Base-by-base conservation (phyloP, 2,329 filamentous ascomycete genomes). In the Trichoderma sp. region DNA sequence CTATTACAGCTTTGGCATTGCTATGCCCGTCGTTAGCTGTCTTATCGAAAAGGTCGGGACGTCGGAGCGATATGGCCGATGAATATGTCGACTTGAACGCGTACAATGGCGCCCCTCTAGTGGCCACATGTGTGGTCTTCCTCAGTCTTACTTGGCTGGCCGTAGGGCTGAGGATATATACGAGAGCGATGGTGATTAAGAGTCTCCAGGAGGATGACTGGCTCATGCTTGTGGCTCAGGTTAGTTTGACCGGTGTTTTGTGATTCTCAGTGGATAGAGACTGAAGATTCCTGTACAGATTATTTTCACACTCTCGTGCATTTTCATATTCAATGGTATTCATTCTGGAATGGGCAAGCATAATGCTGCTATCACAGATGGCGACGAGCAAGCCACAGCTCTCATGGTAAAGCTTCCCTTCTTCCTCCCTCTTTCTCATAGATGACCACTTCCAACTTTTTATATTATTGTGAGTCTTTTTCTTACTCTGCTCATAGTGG, bases 181-280 rank as follows among this genome's bases (percentile, higher is more conserved):
- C 83, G 14, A 78, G 82, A 68, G 76, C 75, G 5, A 75, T 80
- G 26, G 73, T 85, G 71, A 84, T 81, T 70, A 83, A 81, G 46
- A 77, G 77, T 63, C 83, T 85, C 67, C 79, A 83, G 72, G 70
- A 77, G n/a, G 84, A 86, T 74, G 84, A 86, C 77, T 86, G 84
- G 83, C 77, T 86, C 70, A 86, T 86, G 83, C 71, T 86, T 54
- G 72, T 81, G 68, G 80, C 81, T 34, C 83, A 84, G 78, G 83
- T 85, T 75, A 8, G 78, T 68, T 26, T 10, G 7, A 21, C 24
- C 18, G 14, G 21, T 2, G 4, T 10, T 28, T 24, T 4, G 16
- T 21, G n/a, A 60, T 30, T 6, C 1, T 16, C 26, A 18, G 32
- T 4, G 13, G 13, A 24, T 18, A 49, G 49, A 66, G 64, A 16